phyloP scores from a whole-genome alignment of 1,284 basidiomycete species.

The Trametes versicolor region DNA sequence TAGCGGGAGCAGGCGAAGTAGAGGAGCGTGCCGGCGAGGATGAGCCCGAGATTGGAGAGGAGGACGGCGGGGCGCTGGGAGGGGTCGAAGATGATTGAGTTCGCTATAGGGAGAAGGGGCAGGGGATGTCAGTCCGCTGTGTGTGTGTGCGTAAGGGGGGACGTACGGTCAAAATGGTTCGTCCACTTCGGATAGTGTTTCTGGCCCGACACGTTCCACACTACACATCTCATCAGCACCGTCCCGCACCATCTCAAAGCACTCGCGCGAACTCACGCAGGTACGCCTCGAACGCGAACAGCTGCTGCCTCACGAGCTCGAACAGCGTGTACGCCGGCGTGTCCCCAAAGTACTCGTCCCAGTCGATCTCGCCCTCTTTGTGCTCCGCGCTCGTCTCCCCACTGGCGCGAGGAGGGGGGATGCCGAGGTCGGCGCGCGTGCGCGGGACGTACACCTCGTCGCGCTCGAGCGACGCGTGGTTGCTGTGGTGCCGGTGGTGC shows the following conservation, averaged over 20 bases:
- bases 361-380: slow-evolving; percentile 45
- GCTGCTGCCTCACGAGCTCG: slow-evolving; percentile 39
- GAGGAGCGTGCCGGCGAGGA: slow-evolving; percentile 55
- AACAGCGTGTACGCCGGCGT: slow-evolving; percentile 60
- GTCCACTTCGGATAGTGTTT: slow-evolving; percentile 73
- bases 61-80: slow-evolving; percentile 59
- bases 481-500: slow-evolving; percentile 62
- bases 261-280: slow-evolving; percentile 12
- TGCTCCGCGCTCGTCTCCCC: no score
- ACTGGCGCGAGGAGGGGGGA: no score
- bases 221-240: slow-evolving; percentile 36
- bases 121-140: no score
- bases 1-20: slow-evolving; percentile 42
- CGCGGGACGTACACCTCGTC: slow-evolving; percentile 65
- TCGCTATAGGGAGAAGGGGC: slow-evolving; percentile 47
- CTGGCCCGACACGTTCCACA: slow-evolving; percentile 70
- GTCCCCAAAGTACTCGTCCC: slow-evolving; percentile 52
- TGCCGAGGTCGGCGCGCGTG: slow-evolving; percentile 55
- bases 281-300: slow-evolving; percentile 39
- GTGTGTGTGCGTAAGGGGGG: neutral
- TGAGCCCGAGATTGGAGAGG: slow-evolving; percentile 62
- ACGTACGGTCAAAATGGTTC: slow-evolving; percentile 64
- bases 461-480: slow-evolving; percentile 62
- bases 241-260: neutral
- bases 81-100: slow-evolving; percentile 62